A percentile compares a stretch with the other conserved stretches of the same genome.
Conservation (phyloP, 2,329 filamentous ascomycete genomes). For the Penicillium nordicum region DNA sequence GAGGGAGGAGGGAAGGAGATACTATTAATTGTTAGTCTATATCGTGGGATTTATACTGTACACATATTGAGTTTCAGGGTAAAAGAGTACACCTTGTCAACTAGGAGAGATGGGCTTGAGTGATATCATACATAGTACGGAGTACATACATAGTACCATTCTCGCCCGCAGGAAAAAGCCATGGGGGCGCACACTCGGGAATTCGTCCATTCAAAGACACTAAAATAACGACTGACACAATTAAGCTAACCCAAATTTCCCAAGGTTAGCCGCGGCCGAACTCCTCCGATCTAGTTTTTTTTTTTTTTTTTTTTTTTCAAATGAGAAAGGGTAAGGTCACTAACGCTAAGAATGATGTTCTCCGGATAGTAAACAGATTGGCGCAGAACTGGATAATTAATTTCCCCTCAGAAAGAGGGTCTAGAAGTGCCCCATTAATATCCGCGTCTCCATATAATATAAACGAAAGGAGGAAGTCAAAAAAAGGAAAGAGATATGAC, state of each 20-base stretch:
- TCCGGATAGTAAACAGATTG: background rate
- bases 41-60: background rate
- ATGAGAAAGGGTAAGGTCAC: background rate
- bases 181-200: background rate
- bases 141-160: background rate
- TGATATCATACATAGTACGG: background rate
- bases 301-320: background rate
- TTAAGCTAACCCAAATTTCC: conserved; percentile 6
- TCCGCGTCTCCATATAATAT: background rate
- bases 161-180: background rate
- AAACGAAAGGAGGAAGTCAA: background rate
- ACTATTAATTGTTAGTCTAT: background rate
- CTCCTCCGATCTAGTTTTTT: conserved; percentile 8
- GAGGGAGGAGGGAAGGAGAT: no score
- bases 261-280: conserved; percentile 9
- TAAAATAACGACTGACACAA: background rate
- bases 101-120: background rate
- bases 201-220: background rate
- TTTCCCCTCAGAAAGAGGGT: background rate
- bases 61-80: background rate
- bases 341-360: background rate
- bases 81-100: background rate
- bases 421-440: background rate
- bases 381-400: background rate
- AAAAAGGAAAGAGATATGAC: background rate